Evolutionary conservation across 257 asterid genomes (phyloP).

Genomic region (Coffea eugenioides): DNA sequence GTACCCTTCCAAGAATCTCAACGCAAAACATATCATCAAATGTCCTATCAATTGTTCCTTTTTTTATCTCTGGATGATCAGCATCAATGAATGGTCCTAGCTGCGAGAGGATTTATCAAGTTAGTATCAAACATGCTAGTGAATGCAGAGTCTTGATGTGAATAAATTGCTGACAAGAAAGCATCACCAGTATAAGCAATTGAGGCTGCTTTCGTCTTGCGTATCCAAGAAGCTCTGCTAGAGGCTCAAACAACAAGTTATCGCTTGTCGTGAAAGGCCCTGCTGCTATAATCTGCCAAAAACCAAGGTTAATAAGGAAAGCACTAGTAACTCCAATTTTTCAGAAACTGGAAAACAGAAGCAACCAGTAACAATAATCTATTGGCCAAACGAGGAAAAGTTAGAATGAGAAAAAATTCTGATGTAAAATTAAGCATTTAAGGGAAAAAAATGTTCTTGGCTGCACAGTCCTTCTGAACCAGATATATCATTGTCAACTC

Average conservation of each 20-base stretch:
- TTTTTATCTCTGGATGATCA: slow-evolving; percentile 82
- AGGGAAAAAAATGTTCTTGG: neutral
- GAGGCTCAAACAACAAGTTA: slow-evolving; percentile 84
- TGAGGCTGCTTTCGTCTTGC: slow-evolving; percentile 94
- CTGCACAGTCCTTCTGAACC: neutral
- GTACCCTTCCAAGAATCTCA: slow-evolving; percentile 87
- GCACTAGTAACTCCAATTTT: neutral
- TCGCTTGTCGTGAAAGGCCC: slow-evolving; percentile 93
- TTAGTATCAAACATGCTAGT: slow-evolving; percentile 13
- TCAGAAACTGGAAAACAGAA: neutral
- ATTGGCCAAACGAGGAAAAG: neutral
- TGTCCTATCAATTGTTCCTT: slow-evolving; percentile 57
- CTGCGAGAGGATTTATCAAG: slow-evolving; percentile 51
- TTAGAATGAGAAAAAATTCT: neutral
- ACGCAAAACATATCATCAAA: slow-evolving; percentile 67
- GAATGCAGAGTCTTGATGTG: slow-evolving; percentile 14
- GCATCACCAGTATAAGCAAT: slow-evolving; percentile 68
- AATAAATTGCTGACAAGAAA: slow-evolving; percentile 8
- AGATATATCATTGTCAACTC: neutral
- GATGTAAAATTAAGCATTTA: neutral
- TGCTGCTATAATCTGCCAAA: slow-evolving; percentile 82
- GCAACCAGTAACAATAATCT: neutral
- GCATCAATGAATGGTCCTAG: slow-evolving; percentile 93
- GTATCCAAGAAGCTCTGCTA: slow-evolving; percentile 78
- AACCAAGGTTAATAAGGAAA: slow-evolving; percentile 1